phyloP scores from a whole-genome alignment of 495 filamentous ascomycete species.

The Oleoguttula mirabilis region DNA sequence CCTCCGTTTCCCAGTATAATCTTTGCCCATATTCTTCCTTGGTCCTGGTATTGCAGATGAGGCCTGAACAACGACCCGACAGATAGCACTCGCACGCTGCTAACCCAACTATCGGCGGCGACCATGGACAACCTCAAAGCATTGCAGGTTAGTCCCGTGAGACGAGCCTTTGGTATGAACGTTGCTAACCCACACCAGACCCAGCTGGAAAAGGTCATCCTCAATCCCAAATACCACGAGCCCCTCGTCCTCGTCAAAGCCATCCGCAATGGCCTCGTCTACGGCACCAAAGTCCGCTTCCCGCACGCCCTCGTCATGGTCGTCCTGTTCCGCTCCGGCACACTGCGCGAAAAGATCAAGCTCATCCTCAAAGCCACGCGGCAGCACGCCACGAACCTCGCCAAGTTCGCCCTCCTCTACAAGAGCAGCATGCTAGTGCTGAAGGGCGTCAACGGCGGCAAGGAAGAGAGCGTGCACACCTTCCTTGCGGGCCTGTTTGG shows the following conservation, averaged over 20 bases:
- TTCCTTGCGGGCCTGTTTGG: constrained; percentile 86
- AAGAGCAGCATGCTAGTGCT: constrained; percentile 66
- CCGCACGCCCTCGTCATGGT: constrained; percentile 97
- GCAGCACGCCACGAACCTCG: constrained; percentile 77
- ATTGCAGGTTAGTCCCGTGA: constrained; percentile 10
- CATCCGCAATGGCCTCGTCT: constrained; percentile 91
- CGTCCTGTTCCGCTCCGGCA: constrained; percentile 83
- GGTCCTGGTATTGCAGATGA: too few species aligned
- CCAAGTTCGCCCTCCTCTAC: constrained; percentile 80
- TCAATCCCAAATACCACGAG: constrained; percentile 73
- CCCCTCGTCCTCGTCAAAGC: constrained; percentile 74
- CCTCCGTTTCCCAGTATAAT: too few species aligned
- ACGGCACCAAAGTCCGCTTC: constrained; percentile 96
- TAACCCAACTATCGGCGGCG: not conserved
- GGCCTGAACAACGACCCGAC: too few species aligned
- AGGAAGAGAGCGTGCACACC: constrained; percentile 49
- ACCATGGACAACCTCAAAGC: constrained; percentile 14
- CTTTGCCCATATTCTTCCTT: too few species aligned
- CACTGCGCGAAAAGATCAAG: constrained; percentile 65
- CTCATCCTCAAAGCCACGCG: constrained; percentile 76
- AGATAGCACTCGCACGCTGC: not conserved
- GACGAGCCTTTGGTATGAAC: not conserved
- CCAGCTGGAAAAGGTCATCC: constrained; percentile 51
- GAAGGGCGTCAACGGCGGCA: constrained; percentile 47
- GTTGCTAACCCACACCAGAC: not conserved